Conservation (phyloP, 2,329 filamentous ascomycete genomes). For the Sphaceloma murrayae region DNA sequence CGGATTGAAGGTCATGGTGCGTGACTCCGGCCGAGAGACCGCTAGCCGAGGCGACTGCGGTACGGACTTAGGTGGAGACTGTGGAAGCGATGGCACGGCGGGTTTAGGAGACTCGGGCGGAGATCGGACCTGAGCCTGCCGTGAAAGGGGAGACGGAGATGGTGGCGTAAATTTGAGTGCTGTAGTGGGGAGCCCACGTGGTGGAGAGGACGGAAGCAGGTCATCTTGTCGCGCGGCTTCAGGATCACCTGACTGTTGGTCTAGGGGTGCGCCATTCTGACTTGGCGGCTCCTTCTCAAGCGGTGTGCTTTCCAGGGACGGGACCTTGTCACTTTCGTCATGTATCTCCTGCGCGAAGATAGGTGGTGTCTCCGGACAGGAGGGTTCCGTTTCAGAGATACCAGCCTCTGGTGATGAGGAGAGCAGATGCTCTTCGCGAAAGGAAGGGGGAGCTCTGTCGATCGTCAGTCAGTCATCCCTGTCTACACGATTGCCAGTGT, state of each 20-base stretch:
- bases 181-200: conserved; percentile 6
- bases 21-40: neutral
- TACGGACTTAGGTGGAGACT: conserved; percentile 4
- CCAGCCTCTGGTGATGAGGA: conserved; percentile 15
- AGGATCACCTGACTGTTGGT: neutral
- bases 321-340: conserved; percentile 14
- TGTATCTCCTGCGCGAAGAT: conserved; percentile 16
- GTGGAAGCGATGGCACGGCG: neutral
- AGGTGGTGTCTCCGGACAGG: conserved; percentile 14
- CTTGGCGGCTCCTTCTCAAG: neutral
- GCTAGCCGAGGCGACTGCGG: conserved; percentile 7
- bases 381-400: conserved; percentile 10
- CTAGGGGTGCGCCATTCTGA: conserved; percentile 5
- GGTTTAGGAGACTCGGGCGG: conserved; percentile 10
- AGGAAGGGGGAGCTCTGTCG: conserved; percentile 14
- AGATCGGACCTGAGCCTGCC: conserved; percentile 10
- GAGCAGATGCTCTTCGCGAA: conserved; percentile 7
- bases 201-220: neutral
- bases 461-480: neutral
- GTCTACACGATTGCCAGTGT: neutral
- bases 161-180: conserved; percentile 9
- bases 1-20: neutral
- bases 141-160: conserved; percentile 6
- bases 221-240: neutral
- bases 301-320: neutral